Evolutionary conservation across 1,139 yeast genomes (phyloP).

Genomic region (Kodamaea ohmeri): DNA sequence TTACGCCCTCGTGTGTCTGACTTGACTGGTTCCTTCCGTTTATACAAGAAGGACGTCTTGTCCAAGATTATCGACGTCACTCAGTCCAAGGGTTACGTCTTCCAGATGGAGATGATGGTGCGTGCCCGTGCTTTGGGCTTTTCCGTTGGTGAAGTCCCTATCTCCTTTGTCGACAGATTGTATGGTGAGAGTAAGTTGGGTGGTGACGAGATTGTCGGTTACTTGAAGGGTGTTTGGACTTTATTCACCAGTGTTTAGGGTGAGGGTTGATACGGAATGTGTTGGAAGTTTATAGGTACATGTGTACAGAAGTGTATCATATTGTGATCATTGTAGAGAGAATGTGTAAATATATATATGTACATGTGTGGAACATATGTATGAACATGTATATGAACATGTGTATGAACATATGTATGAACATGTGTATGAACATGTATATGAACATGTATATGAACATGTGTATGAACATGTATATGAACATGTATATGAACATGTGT

Average conservation of each 20-base stretch:
- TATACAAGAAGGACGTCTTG: constrained; percentile 70
- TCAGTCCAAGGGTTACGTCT: constrained; percentile 76
- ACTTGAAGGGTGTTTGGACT: constrained; percentile 72
- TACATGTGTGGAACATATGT: too few species aligned
- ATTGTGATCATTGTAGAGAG: too few species aligned
- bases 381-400: too few species aligned
- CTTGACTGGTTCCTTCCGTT: constrained; percentile 75
- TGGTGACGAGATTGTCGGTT: constrained; percentile 78
- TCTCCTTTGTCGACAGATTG: constrained; percentile 74
- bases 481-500: too few species aligned
- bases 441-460: too few species aligned
- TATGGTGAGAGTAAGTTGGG: constrained; percentile 82
- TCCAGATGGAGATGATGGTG: constrained; percentile 91
- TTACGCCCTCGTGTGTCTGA: constrained; percentile 75
- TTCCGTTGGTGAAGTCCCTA: constrained; percentile 77
- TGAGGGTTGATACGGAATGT: too few species aligned
- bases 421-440: too few species aligned
- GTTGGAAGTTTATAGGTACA: too few species aligned
- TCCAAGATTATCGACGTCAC: constrained; percentile 67
- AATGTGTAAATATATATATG: too few species aligned
- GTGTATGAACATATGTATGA: too few species aligned
- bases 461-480: too few species aligned
- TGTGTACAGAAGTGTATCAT: too few species aligned
- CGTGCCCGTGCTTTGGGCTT: constrained; percentile 72
- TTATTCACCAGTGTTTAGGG: constrained; percentile 61